Evolutionary conservation across 202 grass and related monocot species (phyloP).

Genomic region (Carex arenaria): DNA sequence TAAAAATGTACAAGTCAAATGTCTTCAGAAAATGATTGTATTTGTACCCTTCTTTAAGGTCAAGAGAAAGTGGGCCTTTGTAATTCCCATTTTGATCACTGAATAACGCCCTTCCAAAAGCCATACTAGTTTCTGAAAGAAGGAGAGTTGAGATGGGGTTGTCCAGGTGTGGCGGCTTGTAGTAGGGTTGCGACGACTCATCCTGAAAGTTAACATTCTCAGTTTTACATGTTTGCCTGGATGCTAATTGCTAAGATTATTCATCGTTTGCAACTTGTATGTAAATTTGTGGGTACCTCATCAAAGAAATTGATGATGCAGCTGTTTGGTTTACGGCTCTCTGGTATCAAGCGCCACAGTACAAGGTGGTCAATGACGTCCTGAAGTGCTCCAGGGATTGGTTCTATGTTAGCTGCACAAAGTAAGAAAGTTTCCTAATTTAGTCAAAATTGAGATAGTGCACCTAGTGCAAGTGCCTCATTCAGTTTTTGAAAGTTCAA

Average conservation of each 20-base stretch:
- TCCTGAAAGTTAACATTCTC: conserved; percentile 48
- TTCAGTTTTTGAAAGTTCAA: background rate
- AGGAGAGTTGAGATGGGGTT: conserved; percentile 93
- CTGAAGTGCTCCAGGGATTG: conserved; percentile 75
- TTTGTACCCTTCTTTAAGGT: conserved; percentile 86
- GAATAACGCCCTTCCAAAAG: conserved; percentile 84
- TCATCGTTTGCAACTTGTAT: background rate
- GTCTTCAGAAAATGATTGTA: conserved; percentile 19
- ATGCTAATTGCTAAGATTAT: background rate
- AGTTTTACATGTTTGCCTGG: background rate
- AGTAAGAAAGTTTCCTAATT: conserved; percentile 12
- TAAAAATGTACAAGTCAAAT: background rate
- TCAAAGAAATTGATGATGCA: conserved; percentile 99
- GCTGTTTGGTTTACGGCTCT: conserved; percentile 91
- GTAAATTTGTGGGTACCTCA: conserved; percentile 45
- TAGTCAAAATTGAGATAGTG: background rate
- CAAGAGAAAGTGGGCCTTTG: conserved; percentile 79
- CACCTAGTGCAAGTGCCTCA: background rate
- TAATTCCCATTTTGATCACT: conserved; percentile 97
- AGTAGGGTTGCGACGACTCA: conserved; percentile 92
- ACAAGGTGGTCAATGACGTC: conserved; percentile 92
- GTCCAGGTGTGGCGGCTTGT: conserved; percentile 96
- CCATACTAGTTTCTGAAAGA: conserved; percentile 79
- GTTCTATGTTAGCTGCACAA: conserved; percentile 80
- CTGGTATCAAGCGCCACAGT: conserved; percentile 96